Conservation (phyloP, 2,329 filamentous ascomycete genomes). For the Neonectria faginata region DNA sequence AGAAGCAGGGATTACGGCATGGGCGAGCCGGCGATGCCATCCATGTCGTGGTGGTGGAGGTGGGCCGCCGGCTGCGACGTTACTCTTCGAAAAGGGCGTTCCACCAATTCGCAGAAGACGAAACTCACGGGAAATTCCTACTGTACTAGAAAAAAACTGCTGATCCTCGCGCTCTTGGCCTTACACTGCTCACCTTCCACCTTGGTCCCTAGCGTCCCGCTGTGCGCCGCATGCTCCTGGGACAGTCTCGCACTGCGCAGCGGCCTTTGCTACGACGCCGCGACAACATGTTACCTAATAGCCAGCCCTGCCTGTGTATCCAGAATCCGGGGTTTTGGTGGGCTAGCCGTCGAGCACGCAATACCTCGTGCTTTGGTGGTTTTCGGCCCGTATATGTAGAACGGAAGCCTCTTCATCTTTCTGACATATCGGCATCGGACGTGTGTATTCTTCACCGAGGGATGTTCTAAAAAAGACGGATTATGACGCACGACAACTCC, state of each 20-base stretch:
- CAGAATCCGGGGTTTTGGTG: constrained; percentile 33
- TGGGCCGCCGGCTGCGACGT: constrained; percentile 21
- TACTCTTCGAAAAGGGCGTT: neutral
- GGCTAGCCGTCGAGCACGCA: constrained; percentile 44
- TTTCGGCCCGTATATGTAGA: constrained; percentile 5
- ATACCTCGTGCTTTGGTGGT: constrained; percentile 39
- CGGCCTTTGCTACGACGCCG: too few relatives aligned
- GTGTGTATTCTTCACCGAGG: neutral
- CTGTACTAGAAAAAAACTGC: neutral
- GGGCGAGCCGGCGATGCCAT: neutral
- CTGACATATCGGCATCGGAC: too few relatives aligned
- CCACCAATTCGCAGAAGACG: too few relatives aligned
- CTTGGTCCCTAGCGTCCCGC: constrained; percentile 16
- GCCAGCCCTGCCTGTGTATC: constrained; percentile 16
- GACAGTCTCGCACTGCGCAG: neutral
- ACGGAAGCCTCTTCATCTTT: neutral
- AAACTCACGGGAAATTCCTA: neutral
- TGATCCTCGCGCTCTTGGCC: neutral
- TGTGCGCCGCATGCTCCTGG: neutral
- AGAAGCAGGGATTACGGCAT: constrained; percentile 10
- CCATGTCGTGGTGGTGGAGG: neutral
- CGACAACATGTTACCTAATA: constrained; percentile 29
- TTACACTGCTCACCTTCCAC: constrained; percentile 23
- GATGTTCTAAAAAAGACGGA: neutral
- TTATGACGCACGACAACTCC: constrained; percentile 27